Evolutionary conservation across 257 asterid genomes (phyloP), one percentile per base, ranked within the genome.

Genomic region (Galeopsis tetrahit): DNA sequence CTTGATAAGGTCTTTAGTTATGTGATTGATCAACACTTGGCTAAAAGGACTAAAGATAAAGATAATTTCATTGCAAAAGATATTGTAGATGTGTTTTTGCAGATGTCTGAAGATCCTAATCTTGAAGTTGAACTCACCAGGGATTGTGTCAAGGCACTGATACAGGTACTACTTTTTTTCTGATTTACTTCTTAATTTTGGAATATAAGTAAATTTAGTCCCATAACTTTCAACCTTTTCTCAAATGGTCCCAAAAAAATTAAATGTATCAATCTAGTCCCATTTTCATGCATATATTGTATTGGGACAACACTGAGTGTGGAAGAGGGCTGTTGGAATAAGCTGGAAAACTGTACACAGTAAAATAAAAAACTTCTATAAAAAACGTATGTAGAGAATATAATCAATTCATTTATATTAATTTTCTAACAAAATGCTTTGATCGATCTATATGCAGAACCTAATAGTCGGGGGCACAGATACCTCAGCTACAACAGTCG

Each of bases 21-120:
- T 56, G 86, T 85, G 70, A 55, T 85, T 17, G 75, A 76, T 60
- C 86, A 83, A 61, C 90, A 81, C 34, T 61, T 28, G 51, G 72
- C 81, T 10, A 72, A 21, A 76, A 69, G 11, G 58, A 32, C 33
- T 3, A 14, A 5, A 5, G 74, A 1, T 5, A 39, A 59, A 32
- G 69, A 63, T 21, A 21, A 21, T 17, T 69, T 68, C 4, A 21
- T 1, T 1, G 21, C 55, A 48, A 48, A 13, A n/a, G 59, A 78
- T 42, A 32, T 67, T 43, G 77, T 75, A 0, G 79, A 79, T 4
- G 68, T 39, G 6, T 48, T 83, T 6, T 11, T 77, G 53, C 64
- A 70, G 40, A 39, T 38, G n/a, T 74, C 81, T 28, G 78, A 75
- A 14, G 86, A 77, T 70, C 75, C 84, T 31, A 28, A 74, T 48